Conservation (phyloP, 2,329 filamentous ascomycete genomes). For the Sporothrix schenckii region DNA sequence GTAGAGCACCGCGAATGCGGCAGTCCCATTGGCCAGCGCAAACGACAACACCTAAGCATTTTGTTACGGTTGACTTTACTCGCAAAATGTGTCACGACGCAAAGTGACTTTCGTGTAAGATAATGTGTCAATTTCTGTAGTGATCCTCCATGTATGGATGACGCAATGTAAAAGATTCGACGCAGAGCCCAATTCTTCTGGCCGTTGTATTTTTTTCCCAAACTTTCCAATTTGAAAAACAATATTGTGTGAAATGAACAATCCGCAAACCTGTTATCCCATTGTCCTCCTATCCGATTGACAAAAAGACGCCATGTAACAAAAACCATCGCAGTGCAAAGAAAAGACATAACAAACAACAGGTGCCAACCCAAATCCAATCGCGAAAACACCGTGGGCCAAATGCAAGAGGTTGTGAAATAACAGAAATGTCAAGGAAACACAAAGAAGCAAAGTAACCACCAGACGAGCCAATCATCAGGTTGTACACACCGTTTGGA, state of each 20-base stretch:
- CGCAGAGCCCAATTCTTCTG: neutral
- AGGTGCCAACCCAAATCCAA: no score
- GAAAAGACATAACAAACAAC: neutral
- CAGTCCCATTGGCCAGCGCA: neutral
- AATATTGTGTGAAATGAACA: neutral
- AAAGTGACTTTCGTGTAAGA: neutral
- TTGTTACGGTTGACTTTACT: neutral
- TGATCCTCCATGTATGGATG: neutral
- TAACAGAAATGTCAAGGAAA: conserved; percentile 6
- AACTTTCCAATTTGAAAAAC: neutral
- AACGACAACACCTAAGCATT: neutral
- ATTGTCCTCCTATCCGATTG: neutral
- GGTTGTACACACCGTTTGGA: neutral
- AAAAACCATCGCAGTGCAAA: neutral
- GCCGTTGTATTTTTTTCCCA: neutral
- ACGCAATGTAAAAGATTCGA: neutral
- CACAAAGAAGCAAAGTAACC: neutral
- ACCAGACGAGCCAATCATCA: neutral
- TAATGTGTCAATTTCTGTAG: neutral
- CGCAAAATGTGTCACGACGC: neutral
- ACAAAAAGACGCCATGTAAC: conserved; percentile 2
- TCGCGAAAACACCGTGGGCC: conserved; percentile 5
- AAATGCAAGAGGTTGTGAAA: neutral
- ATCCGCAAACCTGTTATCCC: neutral
- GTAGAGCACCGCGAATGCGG: neutral